Percentiles rank a stretch among this genome's conserved stretches.
These are phyloP conservation scores for Monascus purpureus DNA, from an alignment of 495 filamentous ascomycete species.

Conservation along the genomic window DNA sequence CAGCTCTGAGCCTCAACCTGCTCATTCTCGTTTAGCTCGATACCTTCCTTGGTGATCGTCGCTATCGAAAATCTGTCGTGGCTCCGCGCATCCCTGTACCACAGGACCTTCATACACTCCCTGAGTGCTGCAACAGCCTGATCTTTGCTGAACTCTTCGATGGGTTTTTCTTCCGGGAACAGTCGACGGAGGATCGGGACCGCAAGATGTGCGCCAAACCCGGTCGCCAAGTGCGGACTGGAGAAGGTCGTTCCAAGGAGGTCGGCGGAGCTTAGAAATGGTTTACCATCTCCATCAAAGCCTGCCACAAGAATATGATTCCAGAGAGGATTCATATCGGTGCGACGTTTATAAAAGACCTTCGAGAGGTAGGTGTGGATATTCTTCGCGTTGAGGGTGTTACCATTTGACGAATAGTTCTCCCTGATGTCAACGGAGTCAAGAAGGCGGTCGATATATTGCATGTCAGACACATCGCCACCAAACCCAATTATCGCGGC, in stretches of 20 bases:
- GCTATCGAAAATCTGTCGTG: conserved; percentile 84
- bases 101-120: conserved; percentile 96
- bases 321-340: conserved; percentile 95
- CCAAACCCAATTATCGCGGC: conserved; percentile 72
- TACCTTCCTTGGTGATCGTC: conserved; percentile 63
- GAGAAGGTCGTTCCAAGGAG: conserved; percentile 85
- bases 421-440: conserved; percentile 75
- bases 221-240: conserved; percentile 76
- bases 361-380: conserved; percentile 92
- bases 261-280: conserved; percentile 83
- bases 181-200: conserved; percentile 75
- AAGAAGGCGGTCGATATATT: conserved; percentile 85
- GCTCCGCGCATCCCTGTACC: conserved; percentile 91
- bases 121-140: conserved; percentile 64
- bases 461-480: conserved; percentile 96
- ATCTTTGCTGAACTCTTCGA: conserved; percentile 56
- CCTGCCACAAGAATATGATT: conserved; percentile 86
- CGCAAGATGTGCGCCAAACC: conserved; percentile 85
- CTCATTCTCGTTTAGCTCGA: conserved; percentile 73
- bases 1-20: conserved; percentile 76
- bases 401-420: conserved; percentile 53
- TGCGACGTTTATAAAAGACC: conserved; percentile 85
- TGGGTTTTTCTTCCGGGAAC: conserved; percentile 67
- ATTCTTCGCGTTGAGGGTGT: conserved; percentile 71
- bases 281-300: conserved; percentile 61